A percentile compares a stretch with the other conserved stretches of the same genome.
phyloP scores from a whole-genome alignment of 1,284 basidiomycete genomes.

The Ganoderma lingzhi region DNA sequence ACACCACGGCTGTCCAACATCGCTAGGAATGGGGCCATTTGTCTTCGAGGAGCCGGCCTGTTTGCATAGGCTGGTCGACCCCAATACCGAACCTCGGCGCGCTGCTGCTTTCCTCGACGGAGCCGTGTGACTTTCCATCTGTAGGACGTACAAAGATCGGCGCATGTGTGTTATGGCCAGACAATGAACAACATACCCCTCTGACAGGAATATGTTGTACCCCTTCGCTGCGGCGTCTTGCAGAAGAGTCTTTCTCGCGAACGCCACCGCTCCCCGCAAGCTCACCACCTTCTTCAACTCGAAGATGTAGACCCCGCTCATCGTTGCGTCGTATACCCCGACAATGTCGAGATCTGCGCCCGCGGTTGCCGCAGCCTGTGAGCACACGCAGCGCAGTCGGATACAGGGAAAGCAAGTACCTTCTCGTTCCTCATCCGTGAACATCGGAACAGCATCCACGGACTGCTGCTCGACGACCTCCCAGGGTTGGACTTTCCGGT shows the following conservation, averaged over 20 bases:
- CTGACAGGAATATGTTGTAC: conserved; percentile 69
- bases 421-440: conserved; percentile 57
- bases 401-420: conserved; percentile 47
- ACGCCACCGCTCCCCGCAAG: conserved; percentile 60
- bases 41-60: conserved; percentile 52
- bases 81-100: conserved; percentile 73
- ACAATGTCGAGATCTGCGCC: conserved; percentile 66
- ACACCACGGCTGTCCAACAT: conserved; percentile 48
- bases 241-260: conserved; percentile 70
- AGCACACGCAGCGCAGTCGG: background rate
- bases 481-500: conserved; percentile 68
- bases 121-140: conserved; percentile 77
- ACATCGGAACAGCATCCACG: conserved; percentile 70
- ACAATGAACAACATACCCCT: conserved; percentile 58
- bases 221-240: conserved; percentile 61
- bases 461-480: conserved; percentile 75
- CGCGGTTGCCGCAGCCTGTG: background rate
- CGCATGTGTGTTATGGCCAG: background rate
- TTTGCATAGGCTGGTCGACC: conserved; percentile 68
- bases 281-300: conserved; percentile 50
- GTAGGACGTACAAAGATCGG: conserved; percentile 9
- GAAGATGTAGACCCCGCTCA: conserved; percentile 69
- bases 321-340: conserved; percentile 57
- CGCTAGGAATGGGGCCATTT: conserved; percentile 71
- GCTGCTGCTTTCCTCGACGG: conserved; percentile 65